Base-by-base conservation (phyloP, 2,329 filamentous ascomycete species). In the Raffaelea arxii region DNA sequence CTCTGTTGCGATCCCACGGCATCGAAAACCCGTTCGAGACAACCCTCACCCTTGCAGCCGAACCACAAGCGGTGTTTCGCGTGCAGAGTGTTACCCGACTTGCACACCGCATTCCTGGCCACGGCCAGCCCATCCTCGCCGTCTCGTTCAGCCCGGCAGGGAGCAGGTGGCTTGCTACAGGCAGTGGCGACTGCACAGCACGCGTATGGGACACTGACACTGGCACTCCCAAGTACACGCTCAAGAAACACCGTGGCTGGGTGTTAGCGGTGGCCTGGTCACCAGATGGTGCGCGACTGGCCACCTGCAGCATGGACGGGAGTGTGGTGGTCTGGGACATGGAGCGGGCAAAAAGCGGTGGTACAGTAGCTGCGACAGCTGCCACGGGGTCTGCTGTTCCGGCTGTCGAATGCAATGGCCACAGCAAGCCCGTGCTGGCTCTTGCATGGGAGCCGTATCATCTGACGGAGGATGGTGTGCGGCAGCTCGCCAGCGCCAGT, bases 381-480 rank as follows among this genome's bases (percentile, higher is more conserved):
- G 80, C 80, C 51, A 89, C 84, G 3, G 92, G 92, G 12, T 82
- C 85, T 57, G 68, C 82, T 16, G 63, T 86, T 6, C 86, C 86
- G 4, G 74, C 76, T 18, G 74, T 81, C 14, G 70, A 96, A 56
- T 90, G 84, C 58, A n/a, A n/a, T n/a, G 92, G 91, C 0, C 92
- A 97, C 61, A 77, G 78, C 0, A 94, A 94, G 64, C 94, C 86
- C 80, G 83, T 96, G 47, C 91, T 85, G 19, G 88, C 80, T 58
- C 70, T 96, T 41, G 80, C 84, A 0, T 98, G 92, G 92, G 87
- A 97, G 61, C 92, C 92, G 10, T 95, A 89, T 63, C 91, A 97
- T 61, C 68, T 86, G 19, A 89, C 91, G 71, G 67, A 74, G 18
- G 73, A 77, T 45, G 84, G 80, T n/a, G 79, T 84, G 14, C 83